Conservation (phyloP, 225 moss, liverwort and hornwort species). For the Antitrichia curtipendula region DNA sequence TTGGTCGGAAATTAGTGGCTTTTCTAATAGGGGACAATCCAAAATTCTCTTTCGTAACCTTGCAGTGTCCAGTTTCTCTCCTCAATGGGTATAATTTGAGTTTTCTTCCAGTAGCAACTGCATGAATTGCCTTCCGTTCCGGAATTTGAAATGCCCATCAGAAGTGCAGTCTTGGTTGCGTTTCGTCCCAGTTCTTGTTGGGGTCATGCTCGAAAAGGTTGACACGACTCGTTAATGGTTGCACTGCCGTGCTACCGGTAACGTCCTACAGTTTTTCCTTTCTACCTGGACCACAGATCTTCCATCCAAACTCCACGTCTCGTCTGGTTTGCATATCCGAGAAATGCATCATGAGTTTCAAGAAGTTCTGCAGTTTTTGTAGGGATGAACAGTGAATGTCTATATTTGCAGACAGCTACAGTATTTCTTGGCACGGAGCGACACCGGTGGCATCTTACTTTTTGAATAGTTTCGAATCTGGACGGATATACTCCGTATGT, state of each 20-base stretch:
- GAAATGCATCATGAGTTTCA: background rate
- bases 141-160: background rate
- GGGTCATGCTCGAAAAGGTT: background rate
- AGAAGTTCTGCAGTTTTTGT: background rate
- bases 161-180: background rate
- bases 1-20: background rate
- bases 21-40: background rate
- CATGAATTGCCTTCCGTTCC: background rate
- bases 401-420: background rate
- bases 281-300: background rate
- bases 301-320: background rate
- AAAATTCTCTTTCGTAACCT: background rate
- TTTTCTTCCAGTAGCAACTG: background rate
- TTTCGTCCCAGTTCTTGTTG: background rate
- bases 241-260: background rate
- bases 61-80: background rate
- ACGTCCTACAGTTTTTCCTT: no score
- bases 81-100: background rate
- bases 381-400: background rate
- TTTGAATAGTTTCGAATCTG: background rate
- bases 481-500: background rate
- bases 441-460: background rate
- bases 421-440: background rate
- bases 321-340: background rate
- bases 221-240: background rate